Evolutionary conservation across 176 grass and related monocot species (phyloP).

Genomic region (Phyllostachys edulis): DNA sequence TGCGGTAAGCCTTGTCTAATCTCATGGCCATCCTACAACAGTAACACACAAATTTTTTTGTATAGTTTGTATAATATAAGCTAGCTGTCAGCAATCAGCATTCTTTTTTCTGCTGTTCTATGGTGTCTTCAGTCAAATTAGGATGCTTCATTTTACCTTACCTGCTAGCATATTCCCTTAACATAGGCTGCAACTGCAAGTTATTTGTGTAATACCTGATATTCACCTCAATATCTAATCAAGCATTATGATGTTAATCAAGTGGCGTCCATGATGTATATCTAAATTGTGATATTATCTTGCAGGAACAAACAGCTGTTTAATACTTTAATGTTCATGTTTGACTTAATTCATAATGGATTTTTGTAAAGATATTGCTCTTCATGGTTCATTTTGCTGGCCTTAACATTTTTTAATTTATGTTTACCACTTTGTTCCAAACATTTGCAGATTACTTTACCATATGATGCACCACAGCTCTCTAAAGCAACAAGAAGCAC

Average conservation of each 20-base stretch:
- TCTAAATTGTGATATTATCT: background rate
- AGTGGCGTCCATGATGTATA: background rate
- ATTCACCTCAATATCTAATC: background rate
- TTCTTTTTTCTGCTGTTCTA: background rate
- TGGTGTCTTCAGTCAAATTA: background rate
- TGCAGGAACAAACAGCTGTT: background rate
- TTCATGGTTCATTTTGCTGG: background rate
- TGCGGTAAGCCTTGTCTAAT: conserved; percentile 57
- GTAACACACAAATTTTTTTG: background rate
- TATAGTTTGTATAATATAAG: conserved; percentile 12
- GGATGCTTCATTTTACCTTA: conserved; percentile 29
- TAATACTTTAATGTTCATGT: background rate
- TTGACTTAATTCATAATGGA: background rate
- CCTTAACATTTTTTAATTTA: background rate
- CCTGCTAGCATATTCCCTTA: background rate
- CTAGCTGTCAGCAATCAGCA: background rate
- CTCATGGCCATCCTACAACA: conserved; percentile 13
- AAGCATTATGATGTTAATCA: conserved; percentile 12
- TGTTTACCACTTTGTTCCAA: background rate
- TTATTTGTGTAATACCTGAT: conserved; percentile 12
- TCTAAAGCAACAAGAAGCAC: conserved; percentile 95
- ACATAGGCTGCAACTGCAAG: conserved; percentile 1
- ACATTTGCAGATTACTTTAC: conserved; percentile 78
- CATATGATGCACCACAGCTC: conserved; percentile 69
- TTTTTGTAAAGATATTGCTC: background rate